Evolutionary conservation across 1,284 basidiomycete species (phyloP), one percentile per base, ranked within the genome.

Genomic region (Ustilago vetiveriae): DNA sequence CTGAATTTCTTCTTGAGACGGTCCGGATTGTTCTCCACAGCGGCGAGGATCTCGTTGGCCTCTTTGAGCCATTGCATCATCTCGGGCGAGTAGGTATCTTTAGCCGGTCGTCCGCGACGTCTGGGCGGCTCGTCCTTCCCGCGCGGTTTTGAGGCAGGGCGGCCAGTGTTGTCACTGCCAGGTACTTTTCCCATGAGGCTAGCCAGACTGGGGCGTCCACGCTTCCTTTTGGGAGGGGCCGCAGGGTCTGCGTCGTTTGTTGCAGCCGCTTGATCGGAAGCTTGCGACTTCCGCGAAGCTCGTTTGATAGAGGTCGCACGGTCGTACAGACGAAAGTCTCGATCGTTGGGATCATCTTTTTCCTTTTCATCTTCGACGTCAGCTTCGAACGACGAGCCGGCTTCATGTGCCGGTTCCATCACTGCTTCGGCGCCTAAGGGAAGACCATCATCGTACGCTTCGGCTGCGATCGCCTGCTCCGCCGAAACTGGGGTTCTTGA

Each of bases 341-440:
- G 37, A 29, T 65, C 62, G n/a, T 58, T 65, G 2, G 62, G 62
- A 41, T 64, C 60, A 19, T 62, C 59, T 7, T 32, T 21, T 8
- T 55, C 44, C 3, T 24, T 32, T 6, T 50, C 54, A 23, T 40
- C 55, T 41, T 58, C 62, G 24, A 37, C 23, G 13, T 64, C 62
- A 8, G 44, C 53, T 33, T 64, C 41, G 7, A 44, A 51, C 10
- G 46, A 45, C 16, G 43, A 45, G n/a, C 29, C 43, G 17, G 27
- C 44, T 33, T 49, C 46, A 27, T 58, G 50, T 11, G 54, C 62
- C 1, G 50, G 41, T 24, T 58, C 55, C 55, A 58, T 58, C 8
- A 54, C 42, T 2, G 62, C 62, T 30, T 65, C 62, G 11, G 62
- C 62, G 10, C 62, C 62, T 0, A 65, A 43, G 0, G 54, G 39